A percentile compares a stretch with the other conserved stretches of the same genome.
These are phyloP conservation scores for Acer campestre DNA, from an alignment of 345 rosid species.

Conservation along the genomic window DNA sequence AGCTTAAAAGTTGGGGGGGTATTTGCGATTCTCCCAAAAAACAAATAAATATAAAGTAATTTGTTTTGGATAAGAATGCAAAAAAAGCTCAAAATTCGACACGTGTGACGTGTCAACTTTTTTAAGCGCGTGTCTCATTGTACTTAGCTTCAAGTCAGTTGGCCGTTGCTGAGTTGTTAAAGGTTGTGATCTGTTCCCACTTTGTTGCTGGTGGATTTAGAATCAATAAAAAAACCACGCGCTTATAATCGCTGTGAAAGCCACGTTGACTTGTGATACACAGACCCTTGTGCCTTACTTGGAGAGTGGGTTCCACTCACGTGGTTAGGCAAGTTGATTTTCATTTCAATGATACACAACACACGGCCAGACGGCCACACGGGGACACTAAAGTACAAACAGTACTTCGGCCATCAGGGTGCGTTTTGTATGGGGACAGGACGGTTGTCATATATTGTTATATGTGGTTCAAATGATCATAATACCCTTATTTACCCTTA, in stretches of 20 bases:
- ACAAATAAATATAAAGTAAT: not conserved
- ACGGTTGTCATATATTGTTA: too few relatives aligned
- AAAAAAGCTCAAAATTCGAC: not conserved
- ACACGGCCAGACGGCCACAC: too few relatives aligned
- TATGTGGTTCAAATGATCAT: too few relatives aligned
- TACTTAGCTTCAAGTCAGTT: not conserved
- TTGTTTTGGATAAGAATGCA: not conserved
- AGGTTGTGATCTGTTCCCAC: not conserved
- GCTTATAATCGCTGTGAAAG: not conserved
- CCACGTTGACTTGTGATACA: not conserved
- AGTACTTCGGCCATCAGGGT: too few relatives aligned
- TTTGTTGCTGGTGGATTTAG: not conserved
- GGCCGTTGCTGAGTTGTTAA: not conserved
- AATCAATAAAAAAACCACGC: not conserved
- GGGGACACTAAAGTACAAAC: too few relatives aligned
- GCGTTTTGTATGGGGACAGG: too few relatives aligned
- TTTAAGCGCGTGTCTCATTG: not conserved
- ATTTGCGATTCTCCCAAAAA: too few relatives aligned
- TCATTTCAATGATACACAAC: not conserved
- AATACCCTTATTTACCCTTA: too few relatives aligned
- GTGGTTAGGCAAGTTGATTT: not conserved
- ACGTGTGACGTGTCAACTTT: not conserved
- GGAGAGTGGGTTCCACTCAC: slow-evolving; percentile 11
- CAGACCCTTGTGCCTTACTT: not conserved
- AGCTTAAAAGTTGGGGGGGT: too few relatives aligned